Evolutionary conservation across 306 rosid genomes (phyloP).

Genomic region (Sicyos edulis): DNA sequence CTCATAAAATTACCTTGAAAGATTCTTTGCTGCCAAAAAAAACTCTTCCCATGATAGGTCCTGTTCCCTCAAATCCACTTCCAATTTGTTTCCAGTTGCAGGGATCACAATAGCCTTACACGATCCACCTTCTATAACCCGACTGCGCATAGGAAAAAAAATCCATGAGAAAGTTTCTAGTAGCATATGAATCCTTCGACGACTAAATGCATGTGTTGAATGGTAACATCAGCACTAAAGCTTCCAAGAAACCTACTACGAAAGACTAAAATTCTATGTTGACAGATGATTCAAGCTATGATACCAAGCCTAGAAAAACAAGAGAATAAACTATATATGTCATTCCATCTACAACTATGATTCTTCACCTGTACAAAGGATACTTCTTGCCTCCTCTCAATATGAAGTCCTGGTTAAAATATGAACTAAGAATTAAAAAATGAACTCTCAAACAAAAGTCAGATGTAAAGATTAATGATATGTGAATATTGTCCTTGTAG

Average conservation of each 20-base stretch:
- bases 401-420: constrained; percentile 75
- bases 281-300: neutral
- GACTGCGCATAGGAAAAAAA: constrained; percentile 42
- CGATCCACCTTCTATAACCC: constrained; percentile 58
- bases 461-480: neutral
- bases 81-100: constrained; percentile 45
- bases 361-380: constrained; percentile 70
- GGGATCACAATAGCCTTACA: constrained; percentile 73
- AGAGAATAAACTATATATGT: neutral
- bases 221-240: neutral
- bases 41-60: constrained; percentile 68
- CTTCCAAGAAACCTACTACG: neutral
- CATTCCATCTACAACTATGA: neutral
- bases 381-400: constrained; percentile 67
- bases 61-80: constrained; percentile 46
- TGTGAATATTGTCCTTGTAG: neutral
- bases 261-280: neutral
- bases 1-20: constrained; percentile 36
- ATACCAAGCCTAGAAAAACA: neutral
- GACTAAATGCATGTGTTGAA: neutral
- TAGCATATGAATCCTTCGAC: neutral
- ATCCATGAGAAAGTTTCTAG: constrained; percentile 2
- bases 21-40: constrained; percentile 40
- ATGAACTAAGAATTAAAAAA: constrained; percentile 19
- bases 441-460: neutral